Evolutionary conservation across 257 asterid species (phyloP), one percentile per base, ranked within the genome.

Genomic region (Gentiana macrophylla): DNA sequence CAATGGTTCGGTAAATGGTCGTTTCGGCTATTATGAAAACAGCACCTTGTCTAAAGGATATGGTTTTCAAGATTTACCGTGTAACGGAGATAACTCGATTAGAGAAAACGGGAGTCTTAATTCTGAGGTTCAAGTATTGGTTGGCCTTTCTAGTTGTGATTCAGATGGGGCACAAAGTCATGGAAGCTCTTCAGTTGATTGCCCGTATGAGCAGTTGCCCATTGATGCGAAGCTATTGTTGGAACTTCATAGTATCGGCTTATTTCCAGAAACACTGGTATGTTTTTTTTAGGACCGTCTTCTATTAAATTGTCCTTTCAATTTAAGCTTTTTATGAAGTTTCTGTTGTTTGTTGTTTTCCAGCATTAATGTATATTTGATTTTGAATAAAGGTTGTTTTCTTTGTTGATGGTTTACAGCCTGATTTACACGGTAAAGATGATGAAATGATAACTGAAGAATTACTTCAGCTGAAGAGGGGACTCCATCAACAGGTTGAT

Each of bases 341-440:
- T 36, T 59, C 49, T 52, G 56, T 56, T 45, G 50, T 57, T 46
- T 63, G 37, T 54, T 36, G 32, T 61, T 45, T 59, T 46, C 12
- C 38, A n/a, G 12, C 54, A 38, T 41, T 5, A 12, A 32, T 37
- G 24, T 52, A 43, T 10, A 10, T 53, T 60, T 52, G 36, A 9
- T 50, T 57, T 51, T 62, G 6, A 32, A 49, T 9, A 8, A 12
- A 8, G 48, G 37, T 13, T 33, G 62, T 49, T 32, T 49, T 41
- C 41, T 62, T 69, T 55, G 15, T 63, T 63, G 9, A 66, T 50
- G 66, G 46, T 36, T 1, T 62, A 55, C 80, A 92, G 99, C 97
- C 99, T 55, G 91, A 80, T 36, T 70, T 92, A 77, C 89, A 77
- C 38, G 95, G 86, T 72, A 88, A 82, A 79, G 99, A 88, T 71